Conservation (phyloP, 371 early-diverging fungal species). For the Mortierella sp. region DNA sequence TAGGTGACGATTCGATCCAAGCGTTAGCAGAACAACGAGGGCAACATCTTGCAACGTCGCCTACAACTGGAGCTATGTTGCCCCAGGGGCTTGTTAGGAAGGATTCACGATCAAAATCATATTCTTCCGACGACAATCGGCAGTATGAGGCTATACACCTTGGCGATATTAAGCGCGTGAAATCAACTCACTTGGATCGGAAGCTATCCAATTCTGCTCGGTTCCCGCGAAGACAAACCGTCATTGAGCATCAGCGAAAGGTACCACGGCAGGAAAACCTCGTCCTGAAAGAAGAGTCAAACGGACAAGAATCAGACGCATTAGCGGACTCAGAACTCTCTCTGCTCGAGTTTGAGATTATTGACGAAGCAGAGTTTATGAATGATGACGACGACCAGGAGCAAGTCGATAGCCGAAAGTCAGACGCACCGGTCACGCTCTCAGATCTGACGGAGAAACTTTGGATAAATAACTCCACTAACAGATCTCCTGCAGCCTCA, state of each 20-base stretch:
- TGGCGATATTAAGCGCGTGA: constrained; percentile 73
- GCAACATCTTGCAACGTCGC: constrained; percentile 32
- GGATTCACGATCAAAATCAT: constrained; percentile 59
- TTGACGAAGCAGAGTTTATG: constrained; percentile 39
- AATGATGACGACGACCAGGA: constrained; percentile 37
- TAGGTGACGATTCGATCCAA: constrained; percentile 29
- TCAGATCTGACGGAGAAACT: constrained; percentile 42
- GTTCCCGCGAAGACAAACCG: constrained; percentile 68
- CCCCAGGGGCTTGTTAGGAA: constrained; percentile 45
- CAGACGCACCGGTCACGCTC: constrained; percentile 28
- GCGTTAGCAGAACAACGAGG: constrained; percentile 32
- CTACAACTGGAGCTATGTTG: constrained; percentile 6
- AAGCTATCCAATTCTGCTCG: constrained; percentile 70
- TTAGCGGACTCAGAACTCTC: constrained; percentile 17
- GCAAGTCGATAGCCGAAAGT: constrained; percentile 7
- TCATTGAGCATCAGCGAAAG: constrained; percentile 65
- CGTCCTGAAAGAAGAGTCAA: not conserved
- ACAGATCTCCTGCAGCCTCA: constrained; percentile 20
- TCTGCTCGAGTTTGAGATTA: constrained; percentile 49
- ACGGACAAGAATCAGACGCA: not conserved
- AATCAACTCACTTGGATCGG: constrained; percentile 69
- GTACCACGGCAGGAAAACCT: constrained; percentile 8
- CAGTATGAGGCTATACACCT: constrained; percentile 61
- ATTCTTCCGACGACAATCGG: constrained; percentile 59
- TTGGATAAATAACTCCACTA: constrained; percentile 15